Conservation (phyloP, 2,329 filamentous ascomycete species). For the Pseudopyrenochaeta lycopersici region DNA sequence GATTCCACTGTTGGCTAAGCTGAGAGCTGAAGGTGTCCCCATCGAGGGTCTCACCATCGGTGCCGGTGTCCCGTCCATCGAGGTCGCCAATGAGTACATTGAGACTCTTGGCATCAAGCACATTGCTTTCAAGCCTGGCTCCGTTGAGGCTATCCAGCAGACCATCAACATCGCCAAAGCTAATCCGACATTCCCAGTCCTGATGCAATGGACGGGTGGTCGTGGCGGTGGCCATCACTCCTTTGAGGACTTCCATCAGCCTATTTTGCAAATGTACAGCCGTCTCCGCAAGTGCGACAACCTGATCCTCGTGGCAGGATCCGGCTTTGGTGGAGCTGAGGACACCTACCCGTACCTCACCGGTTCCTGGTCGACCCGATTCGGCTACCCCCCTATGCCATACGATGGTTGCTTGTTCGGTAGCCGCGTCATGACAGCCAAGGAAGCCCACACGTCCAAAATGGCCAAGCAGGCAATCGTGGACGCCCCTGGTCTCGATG, state of each 20-base stretch:
- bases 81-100: slow-evolving; percentile 59
- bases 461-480: slow-evolving; percentile 57
- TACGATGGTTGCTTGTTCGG: slow-evolving; percentile 59
- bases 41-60: slow-evolving; percentile 60
- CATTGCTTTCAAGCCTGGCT: slow-evolving; percentile 60
- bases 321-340: slow-evolving; percentile 58
- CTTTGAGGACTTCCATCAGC: slow-evolving; percentile 61
- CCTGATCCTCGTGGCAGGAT: slow-evolving; percentile 58
- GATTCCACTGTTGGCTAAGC: slow-evolving; percentile 59
- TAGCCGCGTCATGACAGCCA: slow-evolving; percentile 59
- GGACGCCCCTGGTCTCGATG: slow-evolving; percentile 53
- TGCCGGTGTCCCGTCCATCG: slow-evolving; percentile 58
- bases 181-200: slow-evolving; percentile 56
- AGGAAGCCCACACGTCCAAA: slow-evolving; percentile 56
- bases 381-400: slow-evolving; percentile 57
- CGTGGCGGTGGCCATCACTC: slow-evolving; percentile 61
- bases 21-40: slow-evolving; percentile 57
- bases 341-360: slow-evolving; percentile 59
- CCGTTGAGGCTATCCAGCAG: slow-evolving; percentile 55
- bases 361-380: slow-evolving; percentile 55
- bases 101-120: slow-evolving; percentile 66
- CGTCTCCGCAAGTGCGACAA: slow-evolving; percentile 57
- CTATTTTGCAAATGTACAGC: slow-evolving; percentile 57
- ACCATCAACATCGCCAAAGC: slow-evolving; percentile 59
- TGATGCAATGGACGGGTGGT: slow-evolving; percentile 61